Evolutionary conservation across 2,329 filamentous ascomycete genomes (phyloP).

Genomic region (Phialophora tarda): DNA sequence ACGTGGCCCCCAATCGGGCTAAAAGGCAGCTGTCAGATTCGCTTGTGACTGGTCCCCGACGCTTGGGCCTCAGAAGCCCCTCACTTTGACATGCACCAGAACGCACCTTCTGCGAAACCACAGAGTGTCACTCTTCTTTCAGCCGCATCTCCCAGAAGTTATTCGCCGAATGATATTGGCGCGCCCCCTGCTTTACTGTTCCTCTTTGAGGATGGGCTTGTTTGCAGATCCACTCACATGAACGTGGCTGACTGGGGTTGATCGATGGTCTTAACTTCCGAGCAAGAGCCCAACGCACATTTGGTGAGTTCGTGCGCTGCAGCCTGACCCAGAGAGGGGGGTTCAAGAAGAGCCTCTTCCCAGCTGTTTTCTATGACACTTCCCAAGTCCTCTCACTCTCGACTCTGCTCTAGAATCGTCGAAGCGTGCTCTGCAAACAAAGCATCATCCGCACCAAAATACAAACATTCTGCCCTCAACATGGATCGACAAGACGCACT

Average conservation of each 20-base stretch:
- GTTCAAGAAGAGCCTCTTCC: slow-evolving; percentile 25
- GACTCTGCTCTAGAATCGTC: background rate
- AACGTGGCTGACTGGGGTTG: slow-evolving; percentile 32
- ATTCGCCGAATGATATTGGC: slow-evolving; percentile 12
- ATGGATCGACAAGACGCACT: slow-evolving; percentile 21
- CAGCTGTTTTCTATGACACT: background rate
- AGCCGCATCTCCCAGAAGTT: slow-evolving; percentile 26
- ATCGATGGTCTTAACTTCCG: slow-evolving; percentile 24
- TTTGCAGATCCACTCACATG: slow-evolving; percentile 14
- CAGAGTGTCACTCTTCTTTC: slow-evolving; percentile 16
- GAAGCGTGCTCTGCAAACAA: background rate
- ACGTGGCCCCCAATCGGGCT: slow-evolving; percentile 16
- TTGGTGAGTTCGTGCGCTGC: slow-evolving; percentile 13
- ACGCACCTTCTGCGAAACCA: background rate
- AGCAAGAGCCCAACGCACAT: background rate
- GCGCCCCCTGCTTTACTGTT: slow-evolving; percentile 17
- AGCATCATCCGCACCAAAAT: background rate
- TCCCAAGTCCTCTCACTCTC: slow-evolving; percentile 7
- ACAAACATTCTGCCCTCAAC: background rate
- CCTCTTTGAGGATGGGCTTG: background rate
- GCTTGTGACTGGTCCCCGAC: slow-evolving; percentile 25
- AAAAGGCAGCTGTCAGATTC: slow-evolving; percentile 19
- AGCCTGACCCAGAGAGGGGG: slow-evolving; percentile 11
- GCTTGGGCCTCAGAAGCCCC: slow-evolving; percentile 6
- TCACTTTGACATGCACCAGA: slow-evolving; percentile 1